Evolutionary conservation across 805 yeast genomes (phyloP).

Genomic region (Maudiozyma serrabonitensis): DNA sequence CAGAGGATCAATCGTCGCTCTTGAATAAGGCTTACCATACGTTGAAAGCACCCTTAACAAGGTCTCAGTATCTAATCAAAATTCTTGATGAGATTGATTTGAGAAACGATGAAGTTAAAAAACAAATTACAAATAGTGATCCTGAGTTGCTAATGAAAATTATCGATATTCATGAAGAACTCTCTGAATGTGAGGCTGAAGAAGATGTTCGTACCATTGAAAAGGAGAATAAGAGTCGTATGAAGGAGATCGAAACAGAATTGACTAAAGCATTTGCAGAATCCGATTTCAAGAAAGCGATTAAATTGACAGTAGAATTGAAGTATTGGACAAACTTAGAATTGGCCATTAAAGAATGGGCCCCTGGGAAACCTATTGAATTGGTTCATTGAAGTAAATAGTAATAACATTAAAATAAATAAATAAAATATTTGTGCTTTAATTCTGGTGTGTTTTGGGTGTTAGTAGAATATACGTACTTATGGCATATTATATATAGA

Average conservation of each 20-base stretch:
- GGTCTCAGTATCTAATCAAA: slow-evolving; percentile 54
- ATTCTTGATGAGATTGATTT: slow-evolving; percentile 42
- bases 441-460: neutral
- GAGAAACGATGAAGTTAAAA: slow-evolving; percentile 46
- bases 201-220: slow-evolving; percentile 46
- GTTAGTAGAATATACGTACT: too few relatives aligned
- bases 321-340: slow-evolving; percentile 80
- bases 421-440: neutral
- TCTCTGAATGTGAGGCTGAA: slow-evolving; percentile 55
- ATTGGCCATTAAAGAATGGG: slow-evolving; percentile 69
- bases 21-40: slow-evolving; percentile 74
- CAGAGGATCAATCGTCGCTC: slow-evolving; percentile 33
- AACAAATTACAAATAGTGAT: slow-evolving; percentile 36
- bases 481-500: neutral
- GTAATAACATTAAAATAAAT: neutral
- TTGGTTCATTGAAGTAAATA: slow-evolving; percentile 42
- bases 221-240: slow-evolving; percentile 47
- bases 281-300: slow-evolving; percentile 49
- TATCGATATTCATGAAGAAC: slow-evolving; percentile 73
- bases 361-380: slow-evolving; percentile 51
- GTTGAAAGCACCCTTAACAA: slow-evolving; percentile 54
- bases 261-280: slow-evolving; percentile 39
- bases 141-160: slow-evolving; percentile 62
- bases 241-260: slow-evolving; percentile 35
- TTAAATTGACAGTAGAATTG: slow-evolving; percentile 56